A percentile compares a stretch with the other conserved stretches of the same genome.
Conservation (phyloP, 257 asterid species). For the Misopates orontium region DNA sequence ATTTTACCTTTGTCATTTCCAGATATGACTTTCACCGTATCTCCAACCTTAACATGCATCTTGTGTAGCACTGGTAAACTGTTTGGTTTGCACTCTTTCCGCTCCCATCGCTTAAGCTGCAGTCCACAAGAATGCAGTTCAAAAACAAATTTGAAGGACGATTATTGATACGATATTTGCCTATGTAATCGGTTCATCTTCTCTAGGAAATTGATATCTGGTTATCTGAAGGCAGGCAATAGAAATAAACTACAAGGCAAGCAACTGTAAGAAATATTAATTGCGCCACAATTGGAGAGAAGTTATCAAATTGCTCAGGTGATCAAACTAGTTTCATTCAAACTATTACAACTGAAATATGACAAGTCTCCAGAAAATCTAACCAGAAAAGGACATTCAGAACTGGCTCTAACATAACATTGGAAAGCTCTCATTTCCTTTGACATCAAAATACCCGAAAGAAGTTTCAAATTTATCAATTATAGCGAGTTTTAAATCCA, state of each 20-base stretch:
- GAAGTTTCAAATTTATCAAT: neutral
- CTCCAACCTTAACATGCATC: constrained; percentile 93
- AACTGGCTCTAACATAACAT: neutral
- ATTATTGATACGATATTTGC: neutral
- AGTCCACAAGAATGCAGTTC: neutral
- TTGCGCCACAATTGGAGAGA: neutral
- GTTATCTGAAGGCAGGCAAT: neutral
- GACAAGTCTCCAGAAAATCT: neutral
- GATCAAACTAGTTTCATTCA: constrained; percentile 8
- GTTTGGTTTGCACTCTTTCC: constrained; percentile 96
- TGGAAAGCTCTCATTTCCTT: constrained; percentile 6
- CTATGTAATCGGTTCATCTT: neutral
- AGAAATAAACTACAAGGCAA: neutral
- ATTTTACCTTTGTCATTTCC: constrained; percentile 90
- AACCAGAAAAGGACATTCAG: constrained; percentile 1
- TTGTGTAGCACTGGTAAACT: constrained; percentile 87
- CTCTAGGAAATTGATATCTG: neutral
- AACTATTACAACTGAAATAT: neutral
- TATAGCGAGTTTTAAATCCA: neutral
- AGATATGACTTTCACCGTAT: constrained; percentile 83
- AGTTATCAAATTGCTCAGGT: neutral
- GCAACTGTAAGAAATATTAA: neutral
- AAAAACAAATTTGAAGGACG: constrained; percentile 1
- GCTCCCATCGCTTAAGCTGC: constrained; percentile 91
- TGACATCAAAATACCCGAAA: constrained; percentile 5